Evolutionary conservation across 1,284 basidiomycete genomes (phyloP), one percentile per base, ranked within the genome.

Genomic region (Ustilago shanxiensis): DNA sequence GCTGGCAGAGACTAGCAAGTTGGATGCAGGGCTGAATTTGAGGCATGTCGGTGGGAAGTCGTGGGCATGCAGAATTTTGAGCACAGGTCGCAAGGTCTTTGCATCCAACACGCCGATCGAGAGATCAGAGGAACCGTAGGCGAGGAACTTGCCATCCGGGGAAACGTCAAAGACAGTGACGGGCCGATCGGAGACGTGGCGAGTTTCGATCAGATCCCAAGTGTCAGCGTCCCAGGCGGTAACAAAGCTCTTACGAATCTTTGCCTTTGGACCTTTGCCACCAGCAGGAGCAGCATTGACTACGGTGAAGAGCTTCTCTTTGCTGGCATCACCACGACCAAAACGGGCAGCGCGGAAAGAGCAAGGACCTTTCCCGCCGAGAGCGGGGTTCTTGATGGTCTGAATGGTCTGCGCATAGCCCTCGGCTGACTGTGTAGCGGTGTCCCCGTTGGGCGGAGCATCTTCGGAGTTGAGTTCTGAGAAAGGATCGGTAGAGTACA

Each of bases 11-110:
- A 95, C 90, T n/a, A 99, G 89, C n/a, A 95, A 79, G 20, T 89
- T 90, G 16, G 92, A 92, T 5, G 90, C 89, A 0, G 94, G 92
- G 84, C 93, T 95, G 88, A 99, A 98, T 65, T 90, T 90, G 63
- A 99, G 87, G 1, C 92, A 91, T 0, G 96, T 99, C 1, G 94
- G 91, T 2, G 97, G 94, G 86, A 99, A 96, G 74, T 95, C 94
- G 86, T 99, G 97, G 0, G 95, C 93, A 86, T 94, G 93, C 54
- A 98, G 88, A 69, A 99, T 95, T 35, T 92, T 92, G 35, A 94
- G 87, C 10, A 95, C 87, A 0, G 95, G 94, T 53, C 90, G 89
- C 37, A 98, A 87, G 1, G 91, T 94, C 62, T 88, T 88, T 3
- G 94, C 89, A 84, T 98, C 95, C 45, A 98, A 86, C 58, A 98